phyloP scores from a whole-genome alignment of 2,329 filamentous ascomycete genomes.

The Arthrobotrys sinensis region DNA sequence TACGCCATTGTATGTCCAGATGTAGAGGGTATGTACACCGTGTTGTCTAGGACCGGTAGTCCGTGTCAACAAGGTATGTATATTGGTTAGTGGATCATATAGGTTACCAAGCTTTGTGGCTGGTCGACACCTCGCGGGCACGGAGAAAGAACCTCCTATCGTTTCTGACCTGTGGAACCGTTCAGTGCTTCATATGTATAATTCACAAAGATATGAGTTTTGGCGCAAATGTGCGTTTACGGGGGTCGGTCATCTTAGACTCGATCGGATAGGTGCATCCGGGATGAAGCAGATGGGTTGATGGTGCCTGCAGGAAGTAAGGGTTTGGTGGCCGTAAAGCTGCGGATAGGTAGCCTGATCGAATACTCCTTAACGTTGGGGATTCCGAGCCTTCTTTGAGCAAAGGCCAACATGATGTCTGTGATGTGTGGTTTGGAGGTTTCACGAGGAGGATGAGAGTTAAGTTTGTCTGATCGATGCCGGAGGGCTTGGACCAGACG shows the following conservation, averaged over 20 bases:
- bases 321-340: conserved; percentile 17
- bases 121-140: conserved; percentile 16
- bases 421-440: neutral
- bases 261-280: conserved; percentile 52
- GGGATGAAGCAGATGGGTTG: conserved; percentile 14
- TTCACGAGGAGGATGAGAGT: conserved; percentile 11
- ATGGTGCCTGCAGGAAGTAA: conserved; percentile 40
- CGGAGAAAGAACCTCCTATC: conserved; percentile 19
- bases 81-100: conserved; percentile 10
- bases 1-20: neutral
- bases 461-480: neutral
- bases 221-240: conserved; percentile 9
- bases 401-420: conserved; percentile 10
- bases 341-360: conserved; percentile 24
- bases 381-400: conserved; percentile 6
- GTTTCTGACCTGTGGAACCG: conserved; percentile 7
- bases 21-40: conserved; percentile 18
- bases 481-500: neutral
- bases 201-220: neutral
- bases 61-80: conserved; percentile 7
- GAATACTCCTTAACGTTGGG: conserved; percentile 6
- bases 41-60: conserved; percentile 16
- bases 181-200: neutral
- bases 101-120: conserved; percentile 52
- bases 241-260: conserved; percentile 23